phyloP scores from a whole-genome alignment of 352 stramenopile species.

The Phytopythium delawarense region DNA sequence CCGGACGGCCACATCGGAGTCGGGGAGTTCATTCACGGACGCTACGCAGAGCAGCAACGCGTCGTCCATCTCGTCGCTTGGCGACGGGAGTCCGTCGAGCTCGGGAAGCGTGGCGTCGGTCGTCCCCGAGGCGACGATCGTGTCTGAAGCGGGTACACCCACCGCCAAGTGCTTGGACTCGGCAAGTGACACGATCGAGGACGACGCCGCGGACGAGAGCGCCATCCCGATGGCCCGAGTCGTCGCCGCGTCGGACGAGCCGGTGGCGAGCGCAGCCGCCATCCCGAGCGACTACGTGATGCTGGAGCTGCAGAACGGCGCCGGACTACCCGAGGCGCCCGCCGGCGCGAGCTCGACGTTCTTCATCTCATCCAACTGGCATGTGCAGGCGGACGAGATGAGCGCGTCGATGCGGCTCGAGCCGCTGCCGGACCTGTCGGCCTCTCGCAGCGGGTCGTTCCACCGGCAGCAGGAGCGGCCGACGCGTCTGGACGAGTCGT shows the following conservation, averaged over 20 bases:
- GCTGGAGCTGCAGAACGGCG: slow-evolving; percentile 71
- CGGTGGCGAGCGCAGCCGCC: slow-evolving; percentile 8
- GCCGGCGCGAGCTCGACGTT: slow-evolving; percentile 50
- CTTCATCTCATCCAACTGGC: slow-evolving; percentile 81
- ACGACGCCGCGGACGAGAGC: slow-evolving; percentile 13
- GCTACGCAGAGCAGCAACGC: slow-evolving; percentile 1
- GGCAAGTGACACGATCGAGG: background rate
- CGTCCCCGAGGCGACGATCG: slow-evolving; percentile 15
- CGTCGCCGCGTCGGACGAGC: slow-evolving; percentile 26
- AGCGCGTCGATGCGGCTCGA: slow-evolving; percentile 56
- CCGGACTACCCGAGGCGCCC: slow-evolving; percentile 35
- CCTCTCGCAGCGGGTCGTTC: slow-evolving; percentile 8
- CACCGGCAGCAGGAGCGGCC: slow-evolving; percentile 13
- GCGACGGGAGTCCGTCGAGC: background rate
- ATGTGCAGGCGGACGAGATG: slow-evolving; percentile 75
- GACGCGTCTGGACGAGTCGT: slow-evolving; percentile 43
- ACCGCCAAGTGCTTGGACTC: slow-evolving; percentile 28
- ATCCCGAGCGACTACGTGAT: slow-evolving; percentile 80
- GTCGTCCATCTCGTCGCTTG: background rate
- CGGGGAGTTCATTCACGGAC: background rate
- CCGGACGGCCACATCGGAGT: background rate
- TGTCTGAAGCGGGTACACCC: slow-evolving; percentile 3
- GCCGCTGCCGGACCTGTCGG: slow-evolving; percentile 9
- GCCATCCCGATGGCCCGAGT: slow-evolving; percentile 58
- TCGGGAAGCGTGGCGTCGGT: slow-evolving; percentile 11